phyloP scores from a whole-genome alignment of 371 early-diverging fungal species.

The Mucor sp. region DNA sequence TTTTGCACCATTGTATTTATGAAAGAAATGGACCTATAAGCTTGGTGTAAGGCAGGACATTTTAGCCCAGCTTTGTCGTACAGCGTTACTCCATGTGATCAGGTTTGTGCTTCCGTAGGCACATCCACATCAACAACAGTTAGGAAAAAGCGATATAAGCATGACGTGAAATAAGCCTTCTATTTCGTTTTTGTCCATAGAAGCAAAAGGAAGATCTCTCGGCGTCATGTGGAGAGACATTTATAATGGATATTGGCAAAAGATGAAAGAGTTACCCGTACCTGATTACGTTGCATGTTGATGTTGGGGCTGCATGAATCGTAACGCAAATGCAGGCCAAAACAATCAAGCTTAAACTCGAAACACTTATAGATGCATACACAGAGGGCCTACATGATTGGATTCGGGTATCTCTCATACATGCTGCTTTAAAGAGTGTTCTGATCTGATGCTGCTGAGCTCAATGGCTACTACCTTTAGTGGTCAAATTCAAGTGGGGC shows the following conservation, averaged over 20 bases:
- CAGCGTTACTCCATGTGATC: constrained; percentile 2
- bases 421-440: background rate
- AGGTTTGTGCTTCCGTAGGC: background rate
- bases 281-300: constrained; percentile 2
- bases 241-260: background rate
- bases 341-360: background rate
- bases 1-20: constrained; percentile 11
- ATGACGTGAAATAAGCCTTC: background rate
- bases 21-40: constrained; percentile 7
- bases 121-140: background rate
- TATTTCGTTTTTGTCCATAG: background rate
- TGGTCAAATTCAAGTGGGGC: too few species aligned
- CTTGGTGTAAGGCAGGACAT: constrained; percentile 6
- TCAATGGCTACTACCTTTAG: too few species aligned
- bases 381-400: background rate
- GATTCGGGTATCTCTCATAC: background rate
- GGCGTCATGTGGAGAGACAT: background rate
- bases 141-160: background rate
- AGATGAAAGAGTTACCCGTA: background rate
- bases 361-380: background rate
- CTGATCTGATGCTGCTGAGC: background rate
- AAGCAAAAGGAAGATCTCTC: background rate
- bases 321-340: background rate
- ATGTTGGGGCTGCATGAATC: background rate
- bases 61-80: constrained; percentile 14